Evolutionary conservation across 345 rosid species (phyloP).

Genomic region (Hirschfeldia incana): DNA sequence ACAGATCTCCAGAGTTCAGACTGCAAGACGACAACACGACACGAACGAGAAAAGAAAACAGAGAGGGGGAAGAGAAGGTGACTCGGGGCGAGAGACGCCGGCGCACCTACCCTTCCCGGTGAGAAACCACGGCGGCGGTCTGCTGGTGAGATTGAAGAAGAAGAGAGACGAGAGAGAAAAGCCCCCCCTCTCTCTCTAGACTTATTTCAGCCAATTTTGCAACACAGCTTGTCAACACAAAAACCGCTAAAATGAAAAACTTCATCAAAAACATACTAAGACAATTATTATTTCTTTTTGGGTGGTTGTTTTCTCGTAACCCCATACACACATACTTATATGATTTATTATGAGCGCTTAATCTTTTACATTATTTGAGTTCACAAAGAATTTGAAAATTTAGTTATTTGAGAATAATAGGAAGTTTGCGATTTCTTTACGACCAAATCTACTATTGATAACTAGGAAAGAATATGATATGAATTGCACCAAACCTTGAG

Average conservation of each 20-base stretch:
- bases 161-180: too few species aligned
- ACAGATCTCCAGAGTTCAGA: too few species aligned
- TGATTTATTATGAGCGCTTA: not conserved
- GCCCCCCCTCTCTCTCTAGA: too few species aligned
- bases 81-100: too few species aligned
- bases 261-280: conserved; percentile 9
- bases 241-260: not conserved
- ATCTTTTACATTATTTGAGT: not conserved
- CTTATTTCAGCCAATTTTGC: too few species aligned
- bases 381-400: not conserved
- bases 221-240: not conserved
- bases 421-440: not conserved
- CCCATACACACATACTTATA: not conserved
- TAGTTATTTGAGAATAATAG: not conserved
- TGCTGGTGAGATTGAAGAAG: too few species aligned
- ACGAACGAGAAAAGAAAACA: too few species aligned
- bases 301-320: not conserved
- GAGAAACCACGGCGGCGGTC: too few species aligned
- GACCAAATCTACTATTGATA: not conserved
- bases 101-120: too few species aligned
- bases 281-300: not conserved
- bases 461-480: too few species aligned
- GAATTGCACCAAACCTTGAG: not conserved
- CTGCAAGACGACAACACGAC: too few species aligned
- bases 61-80: too few species aligned